These are phyloP conservation scores for Saccharomycopsis hybrid DNA, from an alignment of 1,139 yeast genomes.

Conservation along the genomic window DNA sequence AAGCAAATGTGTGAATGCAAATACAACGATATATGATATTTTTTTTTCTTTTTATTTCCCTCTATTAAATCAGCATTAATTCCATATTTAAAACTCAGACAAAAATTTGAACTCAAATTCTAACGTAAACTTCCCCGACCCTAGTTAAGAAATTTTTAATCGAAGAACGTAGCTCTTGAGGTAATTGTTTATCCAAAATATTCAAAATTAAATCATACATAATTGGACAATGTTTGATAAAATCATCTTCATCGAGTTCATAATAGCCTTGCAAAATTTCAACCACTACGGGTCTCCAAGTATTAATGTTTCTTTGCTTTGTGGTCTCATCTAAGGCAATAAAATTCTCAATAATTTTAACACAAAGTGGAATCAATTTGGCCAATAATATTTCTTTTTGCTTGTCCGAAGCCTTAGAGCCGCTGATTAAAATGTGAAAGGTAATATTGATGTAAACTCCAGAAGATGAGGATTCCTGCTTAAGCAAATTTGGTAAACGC, in stretches of 20 bases:
- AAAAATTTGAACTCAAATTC: conserved; percentile 5
- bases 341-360: conserved; percentile 61
- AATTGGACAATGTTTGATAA: conserved; percentile 51
- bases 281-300: conserved; percentile 90
- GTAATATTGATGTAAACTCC: conserved; percentile 79
- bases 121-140: conserved; percentile 55
- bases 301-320: conserved; percentile 71
- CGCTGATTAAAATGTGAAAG: conserved; percentile 68
- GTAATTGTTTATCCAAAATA: conserved; percentile 62
- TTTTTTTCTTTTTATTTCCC: too few relatives aligned
- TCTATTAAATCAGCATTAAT: too few relatives aligned
- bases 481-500: conserved; percentile 81
- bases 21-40: too few relatives aligned
- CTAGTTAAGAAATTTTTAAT: conserved; percentile 60
- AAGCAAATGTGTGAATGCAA: too few relatives aligned
- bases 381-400: conserved; percentile 39
- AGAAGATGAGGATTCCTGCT: conserved; percentile 87
- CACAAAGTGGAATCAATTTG: conserved; percentile 65
- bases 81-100: too few relatives aligned
- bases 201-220: conserved; percentile 65
- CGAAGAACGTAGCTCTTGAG: conserved; percentile 63
- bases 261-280: conserved; percentile 79
- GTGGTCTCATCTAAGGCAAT: conserved; percentile 65
- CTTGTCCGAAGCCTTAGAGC: conserved; percentile 33
- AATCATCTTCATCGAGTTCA: conserved; percentile 72